These are phyloP conservation scores for Phytophthora macrochlamydospora DNA, from an alignment of 352 stramenopile genomes.

Conservation along the genomic window DNA sequence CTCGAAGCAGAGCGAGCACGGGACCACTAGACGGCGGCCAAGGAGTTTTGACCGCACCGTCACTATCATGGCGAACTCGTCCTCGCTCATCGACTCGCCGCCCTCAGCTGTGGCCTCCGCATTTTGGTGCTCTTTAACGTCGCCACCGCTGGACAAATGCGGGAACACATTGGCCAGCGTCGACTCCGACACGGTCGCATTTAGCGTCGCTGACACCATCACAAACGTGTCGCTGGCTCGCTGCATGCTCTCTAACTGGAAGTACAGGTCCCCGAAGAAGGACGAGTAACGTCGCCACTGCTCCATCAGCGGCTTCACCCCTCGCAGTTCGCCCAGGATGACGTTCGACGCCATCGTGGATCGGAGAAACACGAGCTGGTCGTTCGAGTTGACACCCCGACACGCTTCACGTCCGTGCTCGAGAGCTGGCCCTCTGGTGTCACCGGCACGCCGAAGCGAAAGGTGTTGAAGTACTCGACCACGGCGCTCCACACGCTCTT, in stretches of 20 bases:
- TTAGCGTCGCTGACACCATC: constrained; percentile 9
- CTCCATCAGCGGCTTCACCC: constrained; percentile 18
- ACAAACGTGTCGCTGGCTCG: constrained; percentile 14
- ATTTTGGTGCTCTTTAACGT: not conserved
- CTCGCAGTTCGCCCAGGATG: constrained; percentile 14
- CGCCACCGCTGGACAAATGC: not conserved
- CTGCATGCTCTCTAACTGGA: constrained; percentile 32
- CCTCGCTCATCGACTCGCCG: no score
- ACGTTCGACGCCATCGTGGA: constrained; percentile 28
- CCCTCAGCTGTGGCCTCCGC: no score
- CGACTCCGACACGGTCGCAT: constrained; percentile 4
- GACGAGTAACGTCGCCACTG: constrained; percentile 32
- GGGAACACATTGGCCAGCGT: constrained; percentile 19
- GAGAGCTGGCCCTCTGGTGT: not conserved
- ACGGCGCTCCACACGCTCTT: constrained; percentile 27
- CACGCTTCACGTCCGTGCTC: not conserved
- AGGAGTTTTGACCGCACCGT: constrained; percentile 11
- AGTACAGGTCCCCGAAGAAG: constrained; percentile 31
- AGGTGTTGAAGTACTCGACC: constrained; percentile 30
- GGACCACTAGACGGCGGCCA: constrained; percentile 8
- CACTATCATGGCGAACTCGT: not conserved
- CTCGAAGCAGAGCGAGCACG: constrained; percentile 13
- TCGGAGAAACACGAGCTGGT: constrained; percentile 29
- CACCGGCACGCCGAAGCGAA: constrained; percentile 18
- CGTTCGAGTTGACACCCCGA: constrained; percentile 3